Evolutionary conservation across 1,284 basidiomycete genomes (phyloP), one percentile per base, ranked within the genome.

Genomic region (Ustilago crameri): DNA sequence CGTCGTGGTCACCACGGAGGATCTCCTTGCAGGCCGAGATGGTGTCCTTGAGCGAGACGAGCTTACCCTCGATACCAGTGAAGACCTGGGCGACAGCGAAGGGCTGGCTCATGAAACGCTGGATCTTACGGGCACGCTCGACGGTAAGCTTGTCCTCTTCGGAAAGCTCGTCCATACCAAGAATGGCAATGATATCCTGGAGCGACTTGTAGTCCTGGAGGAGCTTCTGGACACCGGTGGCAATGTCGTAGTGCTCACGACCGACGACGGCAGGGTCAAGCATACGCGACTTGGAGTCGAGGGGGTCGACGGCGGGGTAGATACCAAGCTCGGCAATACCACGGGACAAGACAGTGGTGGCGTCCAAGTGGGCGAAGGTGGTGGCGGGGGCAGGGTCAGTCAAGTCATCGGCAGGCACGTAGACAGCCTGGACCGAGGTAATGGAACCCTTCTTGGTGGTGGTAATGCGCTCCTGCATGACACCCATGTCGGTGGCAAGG

Each of bases 391-490:
- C 95, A 81, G 95, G 95, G 88, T 98, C 95, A 83, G 95, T 98
- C 92, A 98, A 93, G 88, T 98, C 95, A 87, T 98, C 95, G 82
- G 95, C 95, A 76, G 95, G 95, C 74, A 98, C 95, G 86, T 98
- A 98, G 85, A 98, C 95, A 83, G 95, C 95, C 86, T 98, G 95
- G 84, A 98, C 95, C 45, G 95, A 98, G 63, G 95, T 98, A 84
- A 98, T 98, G 73, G 95, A 98, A 83, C 95, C 95, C 89, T 98
- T 98, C 91, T 98, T 98, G 85, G 95, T 98, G 83, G 95, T 98
- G 84, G 95, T 98, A 84, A 96, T 96, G 88, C 93, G 92, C 87
- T 97, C 94, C 74, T 86, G 93, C 95, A 98, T 98, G 88, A 89
- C 89, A 93, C 95, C 95, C 95, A 98, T 98, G 86, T 98, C 95